phyloP scores from a whole-genome alignment of 148 eudicot genomes.

The Vaccinium macrocarpon region DNA sequence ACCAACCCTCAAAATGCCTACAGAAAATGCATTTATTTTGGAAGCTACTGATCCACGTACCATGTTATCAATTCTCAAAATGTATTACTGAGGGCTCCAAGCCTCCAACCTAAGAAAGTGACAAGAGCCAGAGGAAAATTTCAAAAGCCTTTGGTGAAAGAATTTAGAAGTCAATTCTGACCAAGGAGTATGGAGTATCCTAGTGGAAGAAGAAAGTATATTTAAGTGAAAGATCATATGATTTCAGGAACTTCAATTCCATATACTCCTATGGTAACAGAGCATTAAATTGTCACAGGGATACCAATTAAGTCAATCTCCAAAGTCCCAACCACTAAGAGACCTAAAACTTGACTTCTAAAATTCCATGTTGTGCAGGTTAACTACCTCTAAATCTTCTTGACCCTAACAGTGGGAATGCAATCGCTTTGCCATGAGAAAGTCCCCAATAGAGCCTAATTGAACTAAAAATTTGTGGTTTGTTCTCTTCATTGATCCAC shows the following conservation, averaged over 20 bases:
- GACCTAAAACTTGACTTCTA: background rate
- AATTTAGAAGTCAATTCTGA: background rate
- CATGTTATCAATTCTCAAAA: background rate
- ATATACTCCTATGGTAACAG: background rate
- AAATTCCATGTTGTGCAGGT: background rate
- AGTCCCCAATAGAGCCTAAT: background rate
- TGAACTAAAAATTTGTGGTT: background rate
- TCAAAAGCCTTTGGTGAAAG: background rate
- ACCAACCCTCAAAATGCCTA: background rate
- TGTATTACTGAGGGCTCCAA: background rate
- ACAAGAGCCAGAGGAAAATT: constrained; percentile 1
- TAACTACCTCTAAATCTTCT: background rate
- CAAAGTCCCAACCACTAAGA: background rate
- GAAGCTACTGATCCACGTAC: background rate
- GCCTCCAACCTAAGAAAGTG: background rate
- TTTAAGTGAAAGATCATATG: background rate
- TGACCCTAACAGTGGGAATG: background rate
- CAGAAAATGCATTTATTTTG: background rate
- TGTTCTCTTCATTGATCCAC: background rate
- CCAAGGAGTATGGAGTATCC: background rate
- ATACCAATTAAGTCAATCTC: background rate
- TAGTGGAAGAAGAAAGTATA: background rate
- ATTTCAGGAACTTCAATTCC: constrained; percentile 3
- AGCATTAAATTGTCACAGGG: background rate
- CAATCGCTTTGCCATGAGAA: background rate